Percentiles rank a stretch among this genome's conserved stretches.
These are phyloP conservation scores for Phytophthora cryptogea DNA, from an alignment of 352 stramenopile species.

Conservation along the genomic window DNA sequence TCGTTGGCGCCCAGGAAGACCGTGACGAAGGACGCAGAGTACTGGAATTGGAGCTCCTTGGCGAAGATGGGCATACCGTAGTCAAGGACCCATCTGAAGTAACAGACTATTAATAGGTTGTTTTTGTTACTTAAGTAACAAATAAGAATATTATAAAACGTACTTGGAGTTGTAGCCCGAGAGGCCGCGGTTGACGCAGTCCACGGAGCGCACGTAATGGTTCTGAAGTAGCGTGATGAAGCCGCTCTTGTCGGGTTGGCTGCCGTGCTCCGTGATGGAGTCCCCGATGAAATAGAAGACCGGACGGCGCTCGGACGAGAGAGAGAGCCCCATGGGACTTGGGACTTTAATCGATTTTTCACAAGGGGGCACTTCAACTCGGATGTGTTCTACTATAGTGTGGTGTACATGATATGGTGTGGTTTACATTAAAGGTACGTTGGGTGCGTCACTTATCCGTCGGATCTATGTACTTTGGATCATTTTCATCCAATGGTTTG, in stretches of 20 bases:
- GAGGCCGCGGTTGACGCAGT: conserved; percentile 60
- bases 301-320: conserved; percentile 36
- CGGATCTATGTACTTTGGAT: not conserved
- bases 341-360: conserved; percentile 3
- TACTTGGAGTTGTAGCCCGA: conserved; percentile 66
- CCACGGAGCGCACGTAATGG: conserved; percentile 54
- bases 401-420: not conserved
- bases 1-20: conserved; percentile 74
- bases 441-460: not conserved
- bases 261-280: conserved; percentile 63
- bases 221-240: conserved; percentile 53
- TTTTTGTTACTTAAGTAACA: not conserved
- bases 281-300: conserved; percentile 60
- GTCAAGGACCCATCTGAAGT: conserved; percentile 41
- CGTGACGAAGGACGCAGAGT: conserved; percentile 43
- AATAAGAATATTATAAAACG: not conserved
- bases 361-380: conserved; percentile 24
- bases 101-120: not conserved
- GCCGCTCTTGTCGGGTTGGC: conserved; percentile 37
- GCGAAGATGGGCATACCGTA: conserved; percentile 37
- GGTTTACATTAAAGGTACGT: not conserved
- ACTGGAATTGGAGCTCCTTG: conserved; percentile 41
- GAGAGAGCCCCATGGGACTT: conserved; percentile 25
- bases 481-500: conserved; percentile 10
- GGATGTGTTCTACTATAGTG: not conserved